Percentiles rank a stretch among this genome's conserved stretches.
Evolutionary conservation across 164 flowering plant species (phyloP).

Genomic region (Vitis vinifera): ASM3070453v1 NC_081811.1:29599501-29600000

Average conservation of each 20-base stretch:
- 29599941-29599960: not conserved
- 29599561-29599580: constrained; percentile 32
- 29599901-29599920: constrained; percentile 50
- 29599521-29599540: not conserved
- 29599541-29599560: not conserved
- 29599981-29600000: not conserved
- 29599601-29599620: constrained; percentile 89
- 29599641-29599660: constrained; percentile 80
- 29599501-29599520: not conserved
- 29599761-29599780: constrained; percentile 52
- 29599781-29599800: constrained; percentile 76
- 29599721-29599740: not conserved
- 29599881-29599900: constrained; percentile 65
- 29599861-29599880: constrained; percentile 74
- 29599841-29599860: constrained; percentile 61
- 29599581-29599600: constrained; percentile 80
- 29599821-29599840: constrained; percentile 57
- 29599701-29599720: not conserved
- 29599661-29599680: constrained; percentile 60
- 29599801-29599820: constrained; percentile 71
- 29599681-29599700: not conserved
- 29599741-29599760: constrained; percentile 32
- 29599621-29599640: constrained; percentile 65
- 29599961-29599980: not conserved
- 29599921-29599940: constrained; percentile 66